Base-by-base conservation (phyloP, 306 rosid genomes). In the Cicer cuneatum region DNA sequence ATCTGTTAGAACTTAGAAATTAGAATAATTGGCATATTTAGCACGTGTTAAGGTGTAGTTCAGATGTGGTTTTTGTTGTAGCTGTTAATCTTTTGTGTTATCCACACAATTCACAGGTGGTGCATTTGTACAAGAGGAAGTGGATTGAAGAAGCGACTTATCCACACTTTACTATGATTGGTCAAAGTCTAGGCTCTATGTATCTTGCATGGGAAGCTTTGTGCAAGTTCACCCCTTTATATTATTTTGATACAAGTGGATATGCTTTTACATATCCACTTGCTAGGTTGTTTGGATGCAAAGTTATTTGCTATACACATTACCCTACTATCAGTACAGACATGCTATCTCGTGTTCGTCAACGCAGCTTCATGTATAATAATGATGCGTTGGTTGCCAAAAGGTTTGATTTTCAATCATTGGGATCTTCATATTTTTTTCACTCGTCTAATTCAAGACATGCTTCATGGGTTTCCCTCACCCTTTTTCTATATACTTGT, bases 291-390 rank as follows among this genome's bases (percentile, higher is more conserved):
- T 94, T 94, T 76, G 96, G 96, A 49, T 94, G 98, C 82, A 89
- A 71, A 69, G 94, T 94, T 70, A 82, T 94, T 75, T 90, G 96
- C 85, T 91, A 88, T 39, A 88, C 98, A 2, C 97, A 94, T 84
- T 91, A 94, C 72, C 98, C 98, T 62, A 91, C 98, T n/a, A 94
- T 94, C 84, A 94, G 97, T 76, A 21, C 83, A 40, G 97, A 92
- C 83, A 92, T 94, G 99, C 77, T 94, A n/a, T 87, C 99, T 39
- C 96, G 97, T 6, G 98, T 94, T 83, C 89, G 92, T 53, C 85
- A 85, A 6, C 87, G 80, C 72, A 91, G 72, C 71, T 78, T 68
- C 1, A 86, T 90, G 95, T 94, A 94, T 83, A 94, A 94, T 75
- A 94, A 92, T 74, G 91, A 89, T 46, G 83, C 85, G 76, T 60